Base-by-base conservation (phyloP, 352 stramenopile genomes). In the Thalassiosira mediterranea region DNA sequence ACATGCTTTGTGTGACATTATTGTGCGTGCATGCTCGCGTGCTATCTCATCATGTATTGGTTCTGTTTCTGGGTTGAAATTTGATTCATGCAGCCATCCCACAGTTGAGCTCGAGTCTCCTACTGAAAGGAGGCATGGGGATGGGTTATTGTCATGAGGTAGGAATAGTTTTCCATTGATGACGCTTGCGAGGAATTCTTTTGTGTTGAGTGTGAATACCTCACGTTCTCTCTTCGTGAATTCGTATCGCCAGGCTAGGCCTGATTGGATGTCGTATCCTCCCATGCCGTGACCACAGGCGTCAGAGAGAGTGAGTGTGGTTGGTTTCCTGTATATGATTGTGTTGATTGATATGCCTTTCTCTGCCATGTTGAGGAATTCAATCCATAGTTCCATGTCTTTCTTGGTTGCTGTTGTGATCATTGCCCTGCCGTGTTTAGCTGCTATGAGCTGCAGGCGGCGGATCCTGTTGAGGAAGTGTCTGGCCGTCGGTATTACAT, bases 321-420 rank as follows among this genome's bases (percentile, higher is more conserved):
- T 76, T 15, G 67, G 67, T 1, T 11, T 26, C 2, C 57, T 19
- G 47, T 64, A 76, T 13, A 76, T 28, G 0, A 76, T 26, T 4
- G 38, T 59, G 67, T 77, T 77, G 4, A 77, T 77, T 5, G 68
- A 77, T 1, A 77, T 77, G 15, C 68, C 59, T 0, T 47, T 13
- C 3, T 5, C 7, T 0, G 68, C 68, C 11, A 21, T 28, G 10
- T 11, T 4, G 4, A 77, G 47, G 68, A 77, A 72, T 40, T 72
- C 47, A 11, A 66, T 29, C 66, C 66, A 76, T 0, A 54, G 40
- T 3, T 17, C 15, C 3, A 64, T 4, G 26, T 64, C 54, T 1
- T 57, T 23, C 3, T 11, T 7, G 11, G 48, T 37, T 57, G 5
- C 17, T n/a, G 5, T 8, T 31, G 48, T 57, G 23, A 57, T 57